These are phyloP conservation scores for Cladosporium sp. DNA, from an alignment of 2,329 filamentous ascomycete genomes.

Conservation along the genomic window DNA sequence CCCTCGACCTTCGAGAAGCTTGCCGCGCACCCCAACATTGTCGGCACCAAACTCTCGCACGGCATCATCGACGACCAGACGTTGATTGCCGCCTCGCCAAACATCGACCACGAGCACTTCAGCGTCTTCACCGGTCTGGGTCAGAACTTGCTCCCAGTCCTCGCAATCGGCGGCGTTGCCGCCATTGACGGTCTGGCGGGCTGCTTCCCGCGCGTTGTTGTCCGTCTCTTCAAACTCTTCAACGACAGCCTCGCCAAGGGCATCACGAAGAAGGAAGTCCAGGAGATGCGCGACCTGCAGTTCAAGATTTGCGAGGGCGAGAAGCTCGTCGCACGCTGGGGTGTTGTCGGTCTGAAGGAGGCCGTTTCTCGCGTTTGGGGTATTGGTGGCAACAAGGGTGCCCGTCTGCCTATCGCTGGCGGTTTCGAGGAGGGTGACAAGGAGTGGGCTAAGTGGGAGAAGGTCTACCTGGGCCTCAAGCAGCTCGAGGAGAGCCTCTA, in stretches of 20 bases:
- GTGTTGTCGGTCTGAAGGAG: conserved; percentile 64
- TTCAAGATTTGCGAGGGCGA: conserved; percentile 59
- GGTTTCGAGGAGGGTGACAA: conserved; percentile 55
- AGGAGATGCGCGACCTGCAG: conserved; percentile 54
- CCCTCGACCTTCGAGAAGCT: conserved; percentile 57
- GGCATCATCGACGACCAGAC: conserved; percentile 62
- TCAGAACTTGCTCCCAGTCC: conserved; percentile 60
- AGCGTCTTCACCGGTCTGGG: conserved; percentile 61
- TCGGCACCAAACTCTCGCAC: conserved; percentile 66
- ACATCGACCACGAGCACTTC: conserved; percentile 57
- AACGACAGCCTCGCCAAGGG: conserved; percentile 39
- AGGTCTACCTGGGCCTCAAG: conserved; percentile 41
- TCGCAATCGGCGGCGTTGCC: conserved; percentile 60
- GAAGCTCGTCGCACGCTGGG: conserved; percentile 57
- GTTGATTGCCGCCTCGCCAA: conserved; percentile 56
- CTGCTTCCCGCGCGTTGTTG: conserved; percentile 60
- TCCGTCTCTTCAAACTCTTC: conserved; percentile 52
- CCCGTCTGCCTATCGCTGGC: conserved; percentile 55
- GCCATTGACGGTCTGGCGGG: conserved; percentile 64
- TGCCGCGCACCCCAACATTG: conserved; percentile 61
- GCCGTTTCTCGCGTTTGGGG: conserved; percentile 56
- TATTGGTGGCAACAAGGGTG: conserved; percentile 57
- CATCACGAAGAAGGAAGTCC: conserved; percentile 37
- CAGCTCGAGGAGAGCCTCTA: conserved; percentile 38
- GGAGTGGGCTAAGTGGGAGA: conserved; percentile 55